Percentiles rank a stretch among this genome's conserved stretches.
These are phyloP conservation scores for Endoconidiophora laricicola DNA, from an alignment of 2,329 filamentous ascomycete species.

Conservation along the genomic window DNA sequence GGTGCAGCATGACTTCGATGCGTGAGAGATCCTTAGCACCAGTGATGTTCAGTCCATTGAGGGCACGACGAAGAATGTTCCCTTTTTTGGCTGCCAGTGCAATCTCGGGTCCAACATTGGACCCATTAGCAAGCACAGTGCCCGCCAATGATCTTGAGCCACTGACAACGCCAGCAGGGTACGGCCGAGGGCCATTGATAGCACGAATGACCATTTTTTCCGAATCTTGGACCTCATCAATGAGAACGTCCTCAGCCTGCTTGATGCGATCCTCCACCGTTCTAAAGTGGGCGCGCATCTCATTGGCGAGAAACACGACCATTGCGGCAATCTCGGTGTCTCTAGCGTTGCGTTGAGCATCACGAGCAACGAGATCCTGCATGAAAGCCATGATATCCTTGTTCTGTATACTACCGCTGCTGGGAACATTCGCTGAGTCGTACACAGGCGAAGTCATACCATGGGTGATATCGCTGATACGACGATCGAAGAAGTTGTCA, in stretches of 20 bases:
- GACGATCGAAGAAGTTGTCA: constrained; percentile 54
- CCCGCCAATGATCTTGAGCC: constrained; percentile 35
- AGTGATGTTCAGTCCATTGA: constrained; percentile 78
- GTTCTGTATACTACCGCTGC: constrained; percentile 65
- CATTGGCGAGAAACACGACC: constrained; percentile 78
- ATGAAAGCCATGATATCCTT: constrained; percentile 94
- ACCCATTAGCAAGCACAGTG: constrained; percentile 9
- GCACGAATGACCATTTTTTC: constrained; percentile 70
- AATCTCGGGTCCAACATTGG: constrained; percentile 29
- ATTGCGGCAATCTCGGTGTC: constrained; percentile 95
- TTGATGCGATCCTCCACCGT: constrained; percentile 87
- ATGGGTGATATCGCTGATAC: constrained; percentile 79
- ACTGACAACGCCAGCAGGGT: constrained; percentile 41
- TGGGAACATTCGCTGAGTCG: constrained; percentile 70
- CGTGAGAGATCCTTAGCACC: constrained; percentile 74
- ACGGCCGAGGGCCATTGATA: constrained; percentile 72
- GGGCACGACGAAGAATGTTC: constrained; percentile 84
- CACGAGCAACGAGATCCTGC: constrained; percentile 94
- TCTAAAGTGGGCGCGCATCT: constrained; percentile 93
- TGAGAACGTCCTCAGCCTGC: constrained; percentile 77
- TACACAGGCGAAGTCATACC: constrained; percentile 82
- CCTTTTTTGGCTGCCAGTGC: constrained; percentile 59
- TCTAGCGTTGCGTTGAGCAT: constrained; percentile 86
- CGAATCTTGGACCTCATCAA: constrained; percentile 74
- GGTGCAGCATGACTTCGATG: constrained; percentile 84